A percentile compares a stretch with the other conserved stretches of the same genome.
Conservation (phyloP, 805 yeast genomes). For the Candida vartiovaarae region DNA sequence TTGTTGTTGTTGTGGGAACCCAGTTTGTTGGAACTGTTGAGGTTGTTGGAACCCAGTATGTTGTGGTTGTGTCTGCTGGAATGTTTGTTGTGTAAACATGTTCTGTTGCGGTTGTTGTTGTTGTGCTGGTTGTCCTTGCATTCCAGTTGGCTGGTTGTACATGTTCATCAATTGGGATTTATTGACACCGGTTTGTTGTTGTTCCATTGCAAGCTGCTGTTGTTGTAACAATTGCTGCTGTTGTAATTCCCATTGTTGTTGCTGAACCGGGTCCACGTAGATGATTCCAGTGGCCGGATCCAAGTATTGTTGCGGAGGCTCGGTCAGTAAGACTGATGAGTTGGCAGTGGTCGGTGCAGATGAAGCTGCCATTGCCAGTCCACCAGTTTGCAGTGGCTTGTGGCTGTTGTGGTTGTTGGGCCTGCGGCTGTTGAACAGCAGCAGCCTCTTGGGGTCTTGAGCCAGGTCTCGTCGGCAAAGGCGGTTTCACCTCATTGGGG, state of each 20-base stretch:
- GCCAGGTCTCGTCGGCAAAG: conserved; percentile 33
- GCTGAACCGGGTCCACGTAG: conserved; percentile 64
- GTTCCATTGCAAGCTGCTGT: conserved; percentile 5
- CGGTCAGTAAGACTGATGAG: conserved; percentile 24
- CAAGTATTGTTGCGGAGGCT: conserved; percentile 58
- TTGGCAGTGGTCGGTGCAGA: conserved; percentile 21
- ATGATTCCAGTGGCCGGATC: conserved; percentile 68
- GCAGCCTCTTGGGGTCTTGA: conserved; percentile 1
- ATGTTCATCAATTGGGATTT: conserved; percentile 17
- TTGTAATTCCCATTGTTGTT: conserved; percentile 26
- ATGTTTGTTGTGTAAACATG: not conserved
- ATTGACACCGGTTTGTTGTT: conserved; percentile 7
- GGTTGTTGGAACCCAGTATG: conserved; percentile 2
- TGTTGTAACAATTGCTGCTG: conserved; percentile 15
- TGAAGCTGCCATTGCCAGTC: conserved; percentile 20
- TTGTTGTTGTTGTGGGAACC: not conserved
- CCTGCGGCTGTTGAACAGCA: conserved; percentile 3
- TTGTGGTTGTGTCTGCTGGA: conserved; percentile 6
- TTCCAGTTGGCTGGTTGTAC: conserved; percentile 30
- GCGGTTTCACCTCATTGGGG: conserved; percentile 42
- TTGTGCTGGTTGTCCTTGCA: conserved; percentile 29
- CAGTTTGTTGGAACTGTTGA: conserved; percentile 4
- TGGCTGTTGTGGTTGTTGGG: conserved; percentile 2
- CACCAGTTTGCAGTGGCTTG: conserved; percentile 17
- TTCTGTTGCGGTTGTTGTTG: conserved; percentile 19